phyloP scores from a whole-genome alignment of 495 filamentous ascomycete species.

The Diplogelasinospora grovesii region DNA sequence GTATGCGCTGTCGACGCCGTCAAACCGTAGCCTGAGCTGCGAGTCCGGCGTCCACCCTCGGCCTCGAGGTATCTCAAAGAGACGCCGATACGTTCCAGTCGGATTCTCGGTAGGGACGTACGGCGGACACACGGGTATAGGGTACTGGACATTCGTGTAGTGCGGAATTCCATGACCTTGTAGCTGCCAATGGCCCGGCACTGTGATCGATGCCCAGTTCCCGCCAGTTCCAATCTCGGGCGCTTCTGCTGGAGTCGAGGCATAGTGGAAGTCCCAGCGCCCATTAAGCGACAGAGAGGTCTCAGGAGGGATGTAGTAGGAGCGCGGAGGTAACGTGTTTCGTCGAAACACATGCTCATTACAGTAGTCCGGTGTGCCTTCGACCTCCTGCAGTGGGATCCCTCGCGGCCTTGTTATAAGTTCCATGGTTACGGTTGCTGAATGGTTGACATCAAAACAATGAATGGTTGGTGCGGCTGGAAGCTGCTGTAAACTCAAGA shows the following conservation, averaged over 20 bases:
- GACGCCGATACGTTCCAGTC: constrained; percentile 53
- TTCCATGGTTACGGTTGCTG: neutral
- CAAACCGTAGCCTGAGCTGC: constrained; percentile 55
- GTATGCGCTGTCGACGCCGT: constrained; percentile 62
- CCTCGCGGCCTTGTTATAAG: constrained; percentile 2
- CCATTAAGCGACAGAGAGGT: constrained; percentile 45
- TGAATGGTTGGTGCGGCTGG: too few species aligned
- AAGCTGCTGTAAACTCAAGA: neutral
- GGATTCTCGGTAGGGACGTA: constrained; percentile 52
- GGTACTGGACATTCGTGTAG: constrained; percentile 57
- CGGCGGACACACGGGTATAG: constrained; percentile 54
- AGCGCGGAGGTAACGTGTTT: constrained; percentile 43
- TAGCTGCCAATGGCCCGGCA: constrained; percentile 61
- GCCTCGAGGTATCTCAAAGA: constrained; percentile 43
- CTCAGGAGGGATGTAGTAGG: constrained; percentile 46
- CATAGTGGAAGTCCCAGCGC: constrained; percentile 54
- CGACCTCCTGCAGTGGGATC: constrained; percentile 13
- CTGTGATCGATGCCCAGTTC: constrained; percentile 46
- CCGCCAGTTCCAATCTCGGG: constrained; percentile 28
- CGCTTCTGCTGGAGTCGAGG: constrained; percentile 41
- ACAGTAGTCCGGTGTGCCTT: constrained; percentile 17
- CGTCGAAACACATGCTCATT: constrained; percentile 37
- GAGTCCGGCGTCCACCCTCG: constrained; percentile 18
- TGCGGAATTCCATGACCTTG: constrained; percentile 56
- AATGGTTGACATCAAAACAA: too few species aligned